Evolutionary conservation across 129 eudicot species (phyloP).

Genomic region (Arctium lappa): DNA sequence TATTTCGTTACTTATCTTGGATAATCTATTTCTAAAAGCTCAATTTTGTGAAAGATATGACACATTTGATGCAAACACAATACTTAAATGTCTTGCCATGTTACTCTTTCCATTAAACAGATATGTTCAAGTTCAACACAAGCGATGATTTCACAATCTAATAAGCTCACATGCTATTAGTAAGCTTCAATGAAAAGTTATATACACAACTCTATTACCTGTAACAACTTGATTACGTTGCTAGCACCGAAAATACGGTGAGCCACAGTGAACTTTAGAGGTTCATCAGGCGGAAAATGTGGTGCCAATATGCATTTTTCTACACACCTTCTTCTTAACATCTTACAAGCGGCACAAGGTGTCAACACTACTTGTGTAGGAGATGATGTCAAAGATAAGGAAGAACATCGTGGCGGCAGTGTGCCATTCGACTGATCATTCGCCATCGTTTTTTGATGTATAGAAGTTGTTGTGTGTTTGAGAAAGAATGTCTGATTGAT

Average conservation of each 20-base stretch:
- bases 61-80: not conserved
- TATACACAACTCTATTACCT: conserved; percentile 36
- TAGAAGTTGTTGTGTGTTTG: not conserved
- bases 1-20: too few relatives aligned
- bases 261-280: conserved; percentile 63
- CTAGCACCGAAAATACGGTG: conserved; percentile 81
- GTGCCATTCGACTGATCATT: not conserved
- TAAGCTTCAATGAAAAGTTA: not conserved
- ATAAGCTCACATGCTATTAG: not conserved
- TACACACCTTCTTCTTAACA: conserved; percentile 55
- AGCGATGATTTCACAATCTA: not conserved
- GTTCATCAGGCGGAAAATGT: conserved; percentile 69
- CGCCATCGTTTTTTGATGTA: not conserved
- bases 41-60: too few relatives aligned
- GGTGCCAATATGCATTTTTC: conserved; percentile 73
- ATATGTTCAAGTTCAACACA: not conserved
- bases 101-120: not conserved
- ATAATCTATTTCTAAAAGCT: too few relatives aligned
- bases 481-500: not conserved
- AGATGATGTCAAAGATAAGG: conserved; percentile 6
- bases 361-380: conserved; percentile 20
- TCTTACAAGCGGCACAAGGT: conserved; percentile 78
- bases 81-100: not conserved
- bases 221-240: conserved; percentile 69
- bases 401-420: conserved; percentile 11